Evolutionary conservation across 345 rosid genomes (phyloP).

Genomic region (Brassica juncea): DNA sequence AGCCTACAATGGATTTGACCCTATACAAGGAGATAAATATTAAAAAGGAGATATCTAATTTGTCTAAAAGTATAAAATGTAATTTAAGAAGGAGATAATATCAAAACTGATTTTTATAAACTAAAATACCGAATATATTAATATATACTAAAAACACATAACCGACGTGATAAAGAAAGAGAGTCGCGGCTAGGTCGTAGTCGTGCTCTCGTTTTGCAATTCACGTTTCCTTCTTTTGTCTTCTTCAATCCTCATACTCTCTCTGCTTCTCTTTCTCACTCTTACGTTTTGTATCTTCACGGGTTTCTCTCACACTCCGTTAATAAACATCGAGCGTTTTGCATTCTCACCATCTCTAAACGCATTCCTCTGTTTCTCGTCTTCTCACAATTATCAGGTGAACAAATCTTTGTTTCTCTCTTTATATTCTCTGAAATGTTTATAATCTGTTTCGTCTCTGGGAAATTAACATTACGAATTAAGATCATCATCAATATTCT

Average conservation of each 20-base stretch:
- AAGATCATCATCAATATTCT: constrained; percentile 2
- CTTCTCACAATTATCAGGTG: constrained; percentile 38
- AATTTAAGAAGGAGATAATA: not conserved
- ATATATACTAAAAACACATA: not conserved
- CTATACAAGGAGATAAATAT: not conserved
- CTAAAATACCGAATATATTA: not conserved
- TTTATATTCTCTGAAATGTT: not conserved
- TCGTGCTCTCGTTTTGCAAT: constrained; percentile 35
- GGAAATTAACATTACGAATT: not conserved
- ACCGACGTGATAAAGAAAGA: constrained; percentile 9
- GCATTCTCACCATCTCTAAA: constrained; percentile 5
- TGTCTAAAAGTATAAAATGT: not conserved
- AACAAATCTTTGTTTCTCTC: constrained; percentile 4
- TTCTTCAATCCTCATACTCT: not conserved
- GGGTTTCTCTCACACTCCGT: constrained; percentile 18
- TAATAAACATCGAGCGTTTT: constrained; percentile 18
- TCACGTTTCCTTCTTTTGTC: constrained; percentile 37
- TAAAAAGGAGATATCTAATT: not conserved
- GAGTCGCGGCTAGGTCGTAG: constrained; percentile 36
- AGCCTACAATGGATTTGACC: not conserved
- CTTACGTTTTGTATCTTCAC: constrained; percentile 27
- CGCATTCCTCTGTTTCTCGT: constrained; percentile 35
- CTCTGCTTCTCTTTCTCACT: not conserved
- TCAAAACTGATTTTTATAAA: not conserved
- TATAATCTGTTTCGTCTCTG: not conserved